phyloP scores from a whole-genome alignment of 805 yeast species.

The Schwanniomyces sp. region DNA sequence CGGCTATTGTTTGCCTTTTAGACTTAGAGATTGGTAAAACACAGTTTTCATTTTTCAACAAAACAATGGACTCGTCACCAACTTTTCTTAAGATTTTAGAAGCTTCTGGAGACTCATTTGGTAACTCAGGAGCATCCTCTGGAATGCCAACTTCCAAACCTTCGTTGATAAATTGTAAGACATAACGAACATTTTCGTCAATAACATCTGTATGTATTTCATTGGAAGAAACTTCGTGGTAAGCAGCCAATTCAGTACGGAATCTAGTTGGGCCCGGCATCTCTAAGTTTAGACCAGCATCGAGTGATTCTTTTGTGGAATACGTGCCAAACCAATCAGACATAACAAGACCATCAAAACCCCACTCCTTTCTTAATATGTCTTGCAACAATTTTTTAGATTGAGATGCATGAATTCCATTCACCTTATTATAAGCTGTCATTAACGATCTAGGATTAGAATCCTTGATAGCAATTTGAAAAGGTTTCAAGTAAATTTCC shows the following conservation, averaged over 20 bases:
- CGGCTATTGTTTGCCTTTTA: conserved; percentile 35
- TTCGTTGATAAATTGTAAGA: conserved; percentile 48
- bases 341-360: conserved; percentile 55
- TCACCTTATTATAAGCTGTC: conserved; percentile 65
- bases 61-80: conserved; percentile 55
- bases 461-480: conserved; percentile 56
- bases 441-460: conserved; percentile 55
- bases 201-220: conserved; percentile 42
- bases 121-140: conserved; percentile 27
- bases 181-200: conserved; percentile 48
- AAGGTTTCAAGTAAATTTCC: conserved; percentile 47
- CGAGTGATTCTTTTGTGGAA: conserved; percentile 44
- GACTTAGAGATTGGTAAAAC: conserved; percentile 45
- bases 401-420: conserved; percentile 59
- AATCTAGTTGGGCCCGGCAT: conserved; percentile 64
- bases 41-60: conserved; percentile 52
- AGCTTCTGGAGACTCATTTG: conserved; percentile 50
- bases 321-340: conserved; percentile 67
- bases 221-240: conserved; percentile 41
- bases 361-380: conserved; percentile 56
- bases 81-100: conserved; percentile 39
- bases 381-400: conserved; percentile 41
- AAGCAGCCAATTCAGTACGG: conserved; percentile 39
- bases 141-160: conserved; percentile 43
- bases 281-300: conserved; percentile 61